A percentile compares a stretch with the other conserved stretches of the same genome.
These are phyloP conservation scores for Zymoseptoria crescenta DNA, from an alignment of 2,329 filamentous ascomycete genomes.

Conservation along the genomic window DNA sequence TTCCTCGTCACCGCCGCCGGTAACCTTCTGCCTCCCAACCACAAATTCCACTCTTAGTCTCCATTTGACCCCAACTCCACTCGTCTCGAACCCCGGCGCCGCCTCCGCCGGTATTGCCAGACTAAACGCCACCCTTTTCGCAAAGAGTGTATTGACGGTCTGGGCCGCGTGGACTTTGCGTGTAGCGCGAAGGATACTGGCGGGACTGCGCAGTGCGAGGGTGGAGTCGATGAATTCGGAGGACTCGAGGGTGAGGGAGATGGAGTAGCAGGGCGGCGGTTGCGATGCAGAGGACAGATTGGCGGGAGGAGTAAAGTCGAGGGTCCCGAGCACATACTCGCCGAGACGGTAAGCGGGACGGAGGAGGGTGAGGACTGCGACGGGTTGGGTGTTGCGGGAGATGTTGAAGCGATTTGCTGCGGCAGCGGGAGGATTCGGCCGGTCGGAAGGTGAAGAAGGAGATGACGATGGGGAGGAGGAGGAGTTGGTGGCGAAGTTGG, in stretches of 20 bases:
- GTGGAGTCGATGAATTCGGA: constrained; percentile 72
- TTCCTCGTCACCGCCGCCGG: constrained; percentile 32
- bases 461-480: neutral
- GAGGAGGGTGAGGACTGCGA: constrained; percentile 82
- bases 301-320: constrained; percentile 61
- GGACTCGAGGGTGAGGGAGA: constrained; percentile 78
- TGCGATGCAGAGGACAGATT: neutral
- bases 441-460: neutral
- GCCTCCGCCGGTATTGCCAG: constrained; percentile 75
- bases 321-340: constrained; percentile 72
- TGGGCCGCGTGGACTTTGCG: constrained; percentile 69
- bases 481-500: constrained; percentile 54
- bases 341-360: constrained; percentile 83
- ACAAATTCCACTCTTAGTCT: constrained; percentile 88
- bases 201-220: constrained; percentile 74
- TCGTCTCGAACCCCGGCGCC: constrained; percentile 88
- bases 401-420: constrained; percentile 95
- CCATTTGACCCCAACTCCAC: constrained; percentile 80
- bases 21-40: constrained; percentile 39
- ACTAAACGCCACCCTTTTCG: constrained; percentile 68
- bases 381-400: constrained; percentile 80
- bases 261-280: constrained; percentile 68
- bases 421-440: constrained; percentile 34
- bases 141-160: constrained; percentile 76
- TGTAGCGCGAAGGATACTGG: constrained; percentile 80